These are phyloP conservation scores for Phyllosticta citrichinensis DNA, from an alignment of 2,329 filamentous ascomycete species.

Conservation along the genomic window DNA sequence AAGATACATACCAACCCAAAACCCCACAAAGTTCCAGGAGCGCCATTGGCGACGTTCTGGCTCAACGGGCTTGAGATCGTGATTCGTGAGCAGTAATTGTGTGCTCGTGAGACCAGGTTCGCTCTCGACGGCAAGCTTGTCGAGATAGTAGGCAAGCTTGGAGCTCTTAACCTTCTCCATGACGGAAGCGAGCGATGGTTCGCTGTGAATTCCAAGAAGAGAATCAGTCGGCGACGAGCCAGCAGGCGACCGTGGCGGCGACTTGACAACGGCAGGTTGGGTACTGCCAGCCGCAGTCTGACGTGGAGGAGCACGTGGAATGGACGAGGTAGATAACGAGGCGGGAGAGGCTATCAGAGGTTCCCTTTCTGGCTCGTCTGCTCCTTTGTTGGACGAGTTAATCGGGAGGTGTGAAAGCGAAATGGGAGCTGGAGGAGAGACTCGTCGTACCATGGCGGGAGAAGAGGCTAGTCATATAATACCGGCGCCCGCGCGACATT, in stretches of 20 bases:
- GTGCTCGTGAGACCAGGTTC: conserved; percentile 68
- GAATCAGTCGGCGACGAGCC: not conserved
- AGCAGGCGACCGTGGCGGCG: not conserved
- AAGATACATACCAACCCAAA: conserved; percentile 54
- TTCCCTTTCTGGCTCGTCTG: conserved; percentile 1
- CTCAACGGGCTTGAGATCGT: conserved; percentile 73
- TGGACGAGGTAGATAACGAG: not conserved
- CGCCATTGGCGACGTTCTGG: conserved; percentile 73
- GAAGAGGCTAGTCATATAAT: not conserved
- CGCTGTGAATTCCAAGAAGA: not conserved
- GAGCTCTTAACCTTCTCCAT: conserved; percentile 34
- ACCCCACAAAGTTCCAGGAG: conserved; percentile 77
- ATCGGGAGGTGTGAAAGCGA: not conserved
- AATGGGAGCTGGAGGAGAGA: not conserved
- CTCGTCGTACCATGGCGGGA: not conserved
- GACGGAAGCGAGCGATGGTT: not conserved
- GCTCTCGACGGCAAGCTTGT: conserved; percentile 60
- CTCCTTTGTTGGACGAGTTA: not conserved
- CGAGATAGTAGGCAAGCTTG: conserved; percentile 29
- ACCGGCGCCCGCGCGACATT: not conserved
- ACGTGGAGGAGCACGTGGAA: conserved; percentile 5
- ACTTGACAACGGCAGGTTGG: not conserved
- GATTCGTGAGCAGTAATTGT: conserved; percentile 80
- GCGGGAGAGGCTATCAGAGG: not conserved
- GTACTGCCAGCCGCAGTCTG: not conserved